Evolutionary conservation across 352 stramenopile species (phyloP).

Genomic region (Globisporangium parvum): DNA sequence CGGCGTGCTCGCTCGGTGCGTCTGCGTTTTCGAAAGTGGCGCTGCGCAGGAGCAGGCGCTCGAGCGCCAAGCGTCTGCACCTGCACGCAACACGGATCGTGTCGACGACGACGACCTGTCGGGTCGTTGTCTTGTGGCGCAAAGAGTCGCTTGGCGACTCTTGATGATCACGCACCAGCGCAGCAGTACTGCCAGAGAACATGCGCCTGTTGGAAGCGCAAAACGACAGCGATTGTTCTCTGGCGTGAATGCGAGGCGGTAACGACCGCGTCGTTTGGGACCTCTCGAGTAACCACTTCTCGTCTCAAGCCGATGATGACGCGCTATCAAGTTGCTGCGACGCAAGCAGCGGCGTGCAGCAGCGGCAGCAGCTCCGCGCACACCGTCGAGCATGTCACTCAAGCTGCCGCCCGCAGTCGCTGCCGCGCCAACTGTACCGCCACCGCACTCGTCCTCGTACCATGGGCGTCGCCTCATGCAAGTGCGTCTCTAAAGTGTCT

Average conservation of each 20-base stretch:
- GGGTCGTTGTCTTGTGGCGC: too few relatives aligned
- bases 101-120: too few relatives aligned
- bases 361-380: too few relatives aligned
- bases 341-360: too few relatives aligned
- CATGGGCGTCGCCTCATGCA: slow-evolving; percentile 34
- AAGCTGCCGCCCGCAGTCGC: slow-evolving; percentile 11
- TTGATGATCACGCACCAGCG: neutral
- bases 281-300: too few relatives aligned
- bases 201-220: too few relatives aligned
- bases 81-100: neutral
- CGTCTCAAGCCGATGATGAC: too few relatives aligned
- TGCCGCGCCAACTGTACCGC: neutral
- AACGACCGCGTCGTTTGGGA: too few relatives aligned
- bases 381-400: slow-evolving; percentile 11
- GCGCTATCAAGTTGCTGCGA: too few relatives aligned
- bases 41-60: neutral
- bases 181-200: neutral
- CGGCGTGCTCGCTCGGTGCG: neutral
- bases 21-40: slow-evolving; percentile 11
- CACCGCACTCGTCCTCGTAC: slow-evolving; percentile 5
- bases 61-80: slow-evolving; percentile 4
- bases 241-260: neutral
- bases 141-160: too few relatives aligned
- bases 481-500: slow-evolving; percentile 12
- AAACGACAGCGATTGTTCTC: too few relatives aligned